Conservation (phyloP, 352 stramenopile species). For the Phytophthora nicotianae region DNA sequence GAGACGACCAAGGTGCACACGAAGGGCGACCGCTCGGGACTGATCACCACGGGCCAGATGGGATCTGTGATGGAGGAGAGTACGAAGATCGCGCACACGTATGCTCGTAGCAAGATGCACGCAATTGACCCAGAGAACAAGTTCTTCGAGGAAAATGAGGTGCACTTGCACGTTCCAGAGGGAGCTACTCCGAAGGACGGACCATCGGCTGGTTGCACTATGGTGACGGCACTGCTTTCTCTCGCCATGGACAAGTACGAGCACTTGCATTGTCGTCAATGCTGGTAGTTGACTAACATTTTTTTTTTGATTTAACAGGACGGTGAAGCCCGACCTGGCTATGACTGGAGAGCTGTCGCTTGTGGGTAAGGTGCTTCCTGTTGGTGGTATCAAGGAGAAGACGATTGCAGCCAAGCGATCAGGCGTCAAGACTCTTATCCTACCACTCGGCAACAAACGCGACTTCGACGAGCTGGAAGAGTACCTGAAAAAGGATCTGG, state of each 20-base stretch:
- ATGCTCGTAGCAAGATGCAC: constrained; percentile 86
- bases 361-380: constrained; percentile 98
- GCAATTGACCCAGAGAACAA: constrained; percentile 77
- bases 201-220: constrained; percentile 97
- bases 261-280: neutral
- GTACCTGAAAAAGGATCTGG: constrained; percentile 96
- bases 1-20: constrained; percentile 89
- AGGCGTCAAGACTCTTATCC: constrained; percentile 94
- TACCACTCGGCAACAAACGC: constrained; percentile 94
- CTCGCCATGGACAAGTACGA: constrained; percentile 93
- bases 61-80: constrained; percentile 99
- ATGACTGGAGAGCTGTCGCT: constrained; percentile 98
- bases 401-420: constrained; percentile 97
- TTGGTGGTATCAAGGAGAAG: constrained; percentile 99
- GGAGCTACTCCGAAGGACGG: constrained; percentile 99
- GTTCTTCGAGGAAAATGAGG: constrained; percentile 95
- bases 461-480: constrained; percentile 98
- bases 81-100: constrained; percentile 97
- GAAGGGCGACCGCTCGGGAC: constrained; percentile 63
- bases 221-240: constrained; percentile 97
- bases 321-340: constrained; percentile 94
- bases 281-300: constrained; percentile 18
- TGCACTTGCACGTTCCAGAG: constrained; percentile 99
- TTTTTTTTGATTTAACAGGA: constrained; percentile 44
- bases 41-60: constrained; percentile 95